Base-by-base conservation (phyloP, 2,329 filamentous ascomycete species). In the Epichloe scottii region DNA sequence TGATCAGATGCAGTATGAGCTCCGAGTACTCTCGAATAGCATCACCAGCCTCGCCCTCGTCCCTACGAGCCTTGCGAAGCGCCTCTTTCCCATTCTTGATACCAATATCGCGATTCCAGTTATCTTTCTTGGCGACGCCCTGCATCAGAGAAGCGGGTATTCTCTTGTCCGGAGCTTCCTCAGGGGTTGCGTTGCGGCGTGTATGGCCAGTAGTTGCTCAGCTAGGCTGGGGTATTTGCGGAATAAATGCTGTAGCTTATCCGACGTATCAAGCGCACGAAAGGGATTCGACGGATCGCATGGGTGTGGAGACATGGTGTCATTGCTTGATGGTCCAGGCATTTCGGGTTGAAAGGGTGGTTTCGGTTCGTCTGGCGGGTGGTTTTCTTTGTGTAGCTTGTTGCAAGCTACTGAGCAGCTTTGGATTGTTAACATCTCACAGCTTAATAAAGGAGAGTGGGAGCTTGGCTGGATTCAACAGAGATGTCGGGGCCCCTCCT, bases 331-430 rank as follows among this genome's bases (percentile, higher is more conserved):
- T 40, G 46, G 30, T 50, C 19, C 48, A 39, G 40, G 46, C 47
- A 46, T 49, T 48, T 49, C 45, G 19, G 53, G 51, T 34, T 53
- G 42, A 35, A 57, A 62, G 23, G 55, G 50, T 37, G 60, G 58
- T 34, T 59, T 53, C 34, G 62, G 62, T 44, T 65, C 63, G 40
- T 74, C 65, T 50, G 68, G 64, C 4, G 73, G 73, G 57, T 77
- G 72, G 50, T 71, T 74, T 42, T 73, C 70, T 39, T 71, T 72
- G 60, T 80, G 77, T 45, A 66, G 58, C 56, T 71, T 77, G 53
- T 71, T 79, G 63, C 79, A 84, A 19, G 70, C 61, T 40, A 83
- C 71, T 1, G 79, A 83, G 60, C 80, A 84, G 59, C 78, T 81
- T 56, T 35, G 37, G n/a, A 21, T 15, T 11, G 37, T 49, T 19